Percentiles rank a stretch among this genome's conserved stretches.
Conservation (phyloP, 2,329 filamentous ascomycete species). For the Fusarium multiceps region DNA sequence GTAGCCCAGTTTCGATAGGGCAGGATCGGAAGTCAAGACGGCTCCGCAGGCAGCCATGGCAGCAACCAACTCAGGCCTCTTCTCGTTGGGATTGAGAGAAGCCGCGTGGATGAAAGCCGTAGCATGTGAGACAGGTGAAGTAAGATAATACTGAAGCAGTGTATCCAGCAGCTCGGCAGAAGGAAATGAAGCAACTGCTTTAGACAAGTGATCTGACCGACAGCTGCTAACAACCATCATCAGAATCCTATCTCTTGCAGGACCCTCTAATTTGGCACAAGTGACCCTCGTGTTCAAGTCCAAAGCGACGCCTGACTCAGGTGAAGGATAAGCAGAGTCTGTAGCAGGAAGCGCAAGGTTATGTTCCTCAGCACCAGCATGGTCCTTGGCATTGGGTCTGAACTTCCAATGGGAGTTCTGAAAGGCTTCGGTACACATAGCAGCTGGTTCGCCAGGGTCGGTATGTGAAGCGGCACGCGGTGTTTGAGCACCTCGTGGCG, state of each 20-base stretch:
- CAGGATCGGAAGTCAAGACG: conserved; percentile 51
- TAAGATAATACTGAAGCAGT: conserved; percentile 53
- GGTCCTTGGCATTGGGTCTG: conserved; percentile 47
- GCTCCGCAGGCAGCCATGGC: conserved; percentile 53
- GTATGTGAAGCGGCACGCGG: conserved; percentile 8
- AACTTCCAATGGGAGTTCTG: conserved; percentile 48
- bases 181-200: conserved; percentile 53
- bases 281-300: conserved; percentile 35
- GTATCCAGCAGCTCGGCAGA: conserved; percentile 54
- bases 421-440: conserved; percentile 42
- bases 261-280: conserved; percentile 29
- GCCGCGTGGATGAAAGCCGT: conserved; percentile 53
- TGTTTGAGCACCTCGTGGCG: conserved; percentile 20
- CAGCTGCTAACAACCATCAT: conserved; percentile 47
- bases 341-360: conserved; percentile 47
- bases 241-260: conserved; percentile 47
- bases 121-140: conserved; percentile 41
- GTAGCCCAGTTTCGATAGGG: conserved; percentile 54
- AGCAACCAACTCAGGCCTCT: conserved; percentile 52
- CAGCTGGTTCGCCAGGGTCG: conserved; percentile 30
- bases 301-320: conserved; percentile 40
- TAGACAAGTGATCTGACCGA: conserved; percentile 40
- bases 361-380: conserved; percentile 48
- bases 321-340: conserved; percentile 33
- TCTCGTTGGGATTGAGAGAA: conserved; percentile 52